Conservation (phyloP, 2,329 filamentous ascomycete species). For the Verticillium zaregamsianum region DNA sequence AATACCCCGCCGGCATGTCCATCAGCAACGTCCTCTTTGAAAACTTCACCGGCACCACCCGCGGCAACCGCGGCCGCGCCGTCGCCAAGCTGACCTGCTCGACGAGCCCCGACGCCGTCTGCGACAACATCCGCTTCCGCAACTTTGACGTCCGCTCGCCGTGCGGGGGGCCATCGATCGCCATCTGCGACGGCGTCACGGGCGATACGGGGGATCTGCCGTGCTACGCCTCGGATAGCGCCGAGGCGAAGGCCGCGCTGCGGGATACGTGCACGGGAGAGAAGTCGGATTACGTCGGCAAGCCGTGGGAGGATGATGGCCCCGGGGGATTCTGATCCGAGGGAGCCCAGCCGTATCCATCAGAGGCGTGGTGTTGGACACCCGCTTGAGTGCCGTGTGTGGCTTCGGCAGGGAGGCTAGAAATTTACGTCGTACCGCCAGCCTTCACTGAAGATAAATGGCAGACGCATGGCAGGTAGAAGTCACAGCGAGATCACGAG, state of each 20-base stretch:
- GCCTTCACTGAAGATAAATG: too few species aligned
- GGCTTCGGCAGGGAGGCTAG: too few species aligned
- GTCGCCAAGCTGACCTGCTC: constrained; percentile 52
- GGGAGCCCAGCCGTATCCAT: too few species aligned
- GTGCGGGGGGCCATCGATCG: constrained; percentile 31
- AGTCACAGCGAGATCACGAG: background rate
- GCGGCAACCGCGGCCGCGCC: constrained; percentile 47
- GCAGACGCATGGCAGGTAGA: too few species aligned
- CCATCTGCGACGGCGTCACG: constrained; percentile 46
- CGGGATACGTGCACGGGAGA: constrained; percentile 21
- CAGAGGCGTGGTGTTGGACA: too few species aligned
- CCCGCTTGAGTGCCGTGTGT: too few species aligned
- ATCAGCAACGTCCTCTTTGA: constrained; percentile 54
- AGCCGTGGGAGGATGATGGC: background rate
- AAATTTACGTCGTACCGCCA: too few species aligned
- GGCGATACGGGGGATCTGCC: constrained; percentile 26
- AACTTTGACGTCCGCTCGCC: constrained; percentile 52
- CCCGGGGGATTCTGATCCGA: background rate
- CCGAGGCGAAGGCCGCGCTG: constrained; percentile 24
- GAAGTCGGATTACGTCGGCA: background rate
- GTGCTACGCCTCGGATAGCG: constrained; percentile 29
- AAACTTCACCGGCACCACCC: constrained; percentile 51
- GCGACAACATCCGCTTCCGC: constrained; percentile 49
- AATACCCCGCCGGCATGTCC: constrained; percentile 48
- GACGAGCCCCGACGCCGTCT: constrained; percentile 46